phyloP scores from a whole-genome alignment of 2,329 filamentous ascomycete species.

The Cladosporium sp. region DNA sequence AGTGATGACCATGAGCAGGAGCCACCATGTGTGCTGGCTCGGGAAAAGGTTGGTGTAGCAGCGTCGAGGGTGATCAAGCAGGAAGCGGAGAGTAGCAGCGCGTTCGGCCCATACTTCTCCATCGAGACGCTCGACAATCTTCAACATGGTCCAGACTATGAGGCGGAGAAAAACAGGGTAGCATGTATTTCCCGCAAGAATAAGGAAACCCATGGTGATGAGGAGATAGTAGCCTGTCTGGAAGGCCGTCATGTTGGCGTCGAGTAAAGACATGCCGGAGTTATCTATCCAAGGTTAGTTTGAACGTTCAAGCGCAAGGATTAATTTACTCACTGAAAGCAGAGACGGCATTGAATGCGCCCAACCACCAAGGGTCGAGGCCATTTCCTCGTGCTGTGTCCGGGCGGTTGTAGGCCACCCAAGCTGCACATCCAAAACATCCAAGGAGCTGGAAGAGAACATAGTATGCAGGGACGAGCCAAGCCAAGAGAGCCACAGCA shows the following conservation, averaged over 20 bases:
- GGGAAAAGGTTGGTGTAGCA: slow-evolving; percentile 66
- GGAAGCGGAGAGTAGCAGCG: slow-evolving; percentile 52
- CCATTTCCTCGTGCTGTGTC: slow-evolving; percentile 55
- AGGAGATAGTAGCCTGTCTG: slow-evolving; percentile 49
- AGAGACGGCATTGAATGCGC: slow-evolving; percentile 66
- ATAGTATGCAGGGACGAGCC: slow-evolving; percentile 63
- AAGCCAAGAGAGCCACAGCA: slow-evolving; percentile 59
- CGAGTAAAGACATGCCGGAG: slow-evolving; percentile 67
- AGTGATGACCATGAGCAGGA: slow-evolving; percentile 51
- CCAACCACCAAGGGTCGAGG: slow-evolving; percentile 67
- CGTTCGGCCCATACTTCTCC: slow-evolving; percentile 40
- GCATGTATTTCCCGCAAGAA: slow-evolving; percentile 55
- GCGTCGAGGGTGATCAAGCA: slow-evolving; percentile 63
- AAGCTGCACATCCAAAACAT: slow-evolving; percentile 61
- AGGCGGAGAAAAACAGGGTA: slow-evolving; percentile 62
- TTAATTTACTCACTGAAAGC: slow-evolving; percentile 57
- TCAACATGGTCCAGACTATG: slow-evolving; percentile 58
- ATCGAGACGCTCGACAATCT: slow-evolving; percentile 43
- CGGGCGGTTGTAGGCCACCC: slow-evolving; percentile 56
- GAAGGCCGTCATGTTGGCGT: slow-evolving; percentile 66
- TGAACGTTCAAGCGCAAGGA: background rate
- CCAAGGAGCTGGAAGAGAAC: slow-evolving; percentile 60
- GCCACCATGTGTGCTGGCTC: slow-evolving; percentile 59
- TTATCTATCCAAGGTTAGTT: slow-evolving; percentile 41
- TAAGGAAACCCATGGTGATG: slow-evolving; percentile 50